Conservation (phyloP, 208 protist genomes). For the Leishmania mexicana region DNA sequence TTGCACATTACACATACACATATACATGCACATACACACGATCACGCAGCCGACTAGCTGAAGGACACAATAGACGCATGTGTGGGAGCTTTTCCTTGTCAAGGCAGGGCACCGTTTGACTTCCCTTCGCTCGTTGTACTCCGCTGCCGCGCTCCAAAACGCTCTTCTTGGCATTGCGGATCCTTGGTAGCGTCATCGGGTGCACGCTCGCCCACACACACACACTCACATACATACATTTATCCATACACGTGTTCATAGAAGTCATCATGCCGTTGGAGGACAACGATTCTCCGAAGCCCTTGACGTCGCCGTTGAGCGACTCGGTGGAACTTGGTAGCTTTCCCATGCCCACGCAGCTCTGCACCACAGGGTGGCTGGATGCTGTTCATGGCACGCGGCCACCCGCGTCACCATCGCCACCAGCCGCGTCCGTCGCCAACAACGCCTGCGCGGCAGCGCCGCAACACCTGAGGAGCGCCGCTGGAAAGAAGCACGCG, state of each 20-base stretch:
- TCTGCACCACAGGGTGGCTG: conserved; percentile 14
- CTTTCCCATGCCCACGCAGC: conserved; percentile 6
- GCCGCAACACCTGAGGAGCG: background rate
- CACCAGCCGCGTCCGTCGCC: background rate
- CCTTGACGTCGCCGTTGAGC: conserved; percentile 16
- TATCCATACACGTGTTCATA: background rate
- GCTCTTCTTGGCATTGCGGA: background rate
- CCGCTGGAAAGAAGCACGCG: background rate
- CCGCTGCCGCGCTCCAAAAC: background rate
- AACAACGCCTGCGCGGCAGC: background rate
- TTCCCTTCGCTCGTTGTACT: background rate
- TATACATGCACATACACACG: background rate
- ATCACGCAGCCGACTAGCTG: background rate
- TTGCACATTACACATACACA: background rate
- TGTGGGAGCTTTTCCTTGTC: background rate
- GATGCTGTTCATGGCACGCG: conserved; percentile 12
- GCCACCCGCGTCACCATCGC: background rate
- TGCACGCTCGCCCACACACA: background rate
- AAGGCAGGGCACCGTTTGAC: background rate
- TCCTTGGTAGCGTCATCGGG: background rate
- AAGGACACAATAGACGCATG: background rate
- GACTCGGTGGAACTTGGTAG: conserved; percentile 34
- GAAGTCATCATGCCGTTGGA: conserved; percentile 8
- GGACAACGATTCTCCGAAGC: background rate
- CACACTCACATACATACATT: background rate